A percentile compares a stretch with the other conserved stretches of the same genome.
Conservation (phyloP, 768 basidiomycete genomes). For the Phanerodontia chrysosporium region DNA sequence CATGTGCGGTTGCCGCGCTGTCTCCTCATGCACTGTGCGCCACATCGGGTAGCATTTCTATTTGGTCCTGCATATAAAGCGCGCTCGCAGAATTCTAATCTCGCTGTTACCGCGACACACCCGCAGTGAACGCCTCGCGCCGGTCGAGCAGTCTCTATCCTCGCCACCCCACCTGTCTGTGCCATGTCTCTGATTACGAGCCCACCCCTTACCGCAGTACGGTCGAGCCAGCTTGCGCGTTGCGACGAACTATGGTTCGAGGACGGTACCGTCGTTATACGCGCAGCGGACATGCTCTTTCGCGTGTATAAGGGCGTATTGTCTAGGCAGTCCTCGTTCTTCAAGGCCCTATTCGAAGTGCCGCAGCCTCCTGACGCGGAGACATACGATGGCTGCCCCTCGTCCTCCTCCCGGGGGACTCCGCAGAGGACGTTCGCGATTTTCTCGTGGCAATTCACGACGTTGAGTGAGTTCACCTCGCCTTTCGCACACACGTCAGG, state of each 20-base stretch:
- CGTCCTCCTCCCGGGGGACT: not conserved
- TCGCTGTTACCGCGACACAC: too few species aligned
- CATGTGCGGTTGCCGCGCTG: too few species aligned
- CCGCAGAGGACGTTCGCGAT: not conserved
- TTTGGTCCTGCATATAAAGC: too few species aligned
- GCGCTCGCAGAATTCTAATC: too few species aligned
- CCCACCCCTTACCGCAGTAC: too few species aligned
- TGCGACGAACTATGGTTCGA: slow-evolving; percentile 22
- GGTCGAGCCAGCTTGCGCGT: not conserved
- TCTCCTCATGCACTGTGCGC: too few species aligned
- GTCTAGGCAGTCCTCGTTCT: slow-evolving; percentile 18
- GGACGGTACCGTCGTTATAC: slow-evolving; percentile 25
- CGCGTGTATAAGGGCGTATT: slow-evolving; percentile 24
- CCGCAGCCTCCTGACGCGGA: slow-evolving; percentile 1
- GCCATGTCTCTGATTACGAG: too few species aligned
- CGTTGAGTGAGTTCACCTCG: not conserved
- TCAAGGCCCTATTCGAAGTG: not conserved
- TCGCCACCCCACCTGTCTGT: too few species aligned
- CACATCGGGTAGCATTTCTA: too few species aligned
- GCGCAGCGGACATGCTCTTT: slow-evolving; percentile 20
- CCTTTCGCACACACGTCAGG: not conserved
- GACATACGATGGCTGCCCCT: slow-evolving; percentile 1
- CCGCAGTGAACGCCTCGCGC: too few species aligned
- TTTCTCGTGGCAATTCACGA: not conserved
- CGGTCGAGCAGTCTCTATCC: too few species aligned